Evolutionary conservation across 176 grass and related monocot species (phyloP).

Genomic region (Urochloa ruziziensis): DNA sequence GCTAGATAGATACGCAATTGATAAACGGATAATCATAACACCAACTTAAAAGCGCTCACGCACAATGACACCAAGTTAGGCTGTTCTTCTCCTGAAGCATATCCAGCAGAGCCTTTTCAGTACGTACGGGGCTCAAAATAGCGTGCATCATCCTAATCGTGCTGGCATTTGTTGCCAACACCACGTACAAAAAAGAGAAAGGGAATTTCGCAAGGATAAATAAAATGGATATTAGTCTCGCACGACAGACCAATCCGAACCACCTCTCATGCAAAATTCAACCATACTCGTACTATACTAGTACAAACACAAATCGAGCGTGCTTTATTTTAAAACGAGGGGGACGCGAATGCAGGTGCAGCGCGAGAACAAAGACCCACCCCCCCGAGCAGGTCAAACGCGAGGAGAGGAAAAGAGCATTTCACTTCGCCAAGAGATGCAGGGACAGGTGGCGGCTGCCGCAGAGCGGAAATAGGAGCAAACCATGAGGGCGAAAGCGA

Average conservation of each 20-base stretch:
- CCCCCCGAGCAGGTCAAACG: neutral
- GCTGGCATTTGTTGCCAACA: neutral
- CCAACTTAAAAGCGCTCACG: too few relatives aligned
- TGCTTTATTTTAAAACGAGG: conserved; percentile 33
- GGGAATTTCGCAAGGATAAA: neutral
- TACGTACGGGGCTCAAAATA: neutral
- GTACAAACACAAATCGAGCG: neutral
- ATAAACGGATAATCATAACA: too few relatives aligned
- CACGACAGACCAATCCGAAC: neutral
- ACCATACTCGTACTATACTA: neutral
- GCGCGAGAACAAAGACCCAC: neutral
- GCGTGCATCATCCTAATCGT: neutral
- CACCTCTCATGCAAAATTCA: neutral
- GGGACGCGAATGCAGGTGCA: too few relatives aligned
- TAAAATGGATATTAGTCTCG: too few relatives aligned
- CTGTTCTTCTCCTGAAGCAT: neutral
- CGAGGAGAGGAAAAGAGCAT: neutral
- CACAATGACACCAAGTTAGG: too few relatives aligned
- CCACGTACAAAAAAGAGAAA: neutral
- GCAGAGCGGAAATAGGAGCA: neutral
- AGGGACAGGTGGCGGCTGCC: neutral
- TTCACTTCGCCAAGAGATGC: neutral
- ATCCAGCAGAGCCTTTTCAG: neutral
- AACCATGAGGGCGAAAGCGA: neutral
- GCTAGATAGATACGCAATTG: too few relatives aligned